Percentiles rank a stretch among this genome's conserved stretches.
Conservation (phyloP, 208 protist species). For the Trypanosoma cruzi region DNA sequence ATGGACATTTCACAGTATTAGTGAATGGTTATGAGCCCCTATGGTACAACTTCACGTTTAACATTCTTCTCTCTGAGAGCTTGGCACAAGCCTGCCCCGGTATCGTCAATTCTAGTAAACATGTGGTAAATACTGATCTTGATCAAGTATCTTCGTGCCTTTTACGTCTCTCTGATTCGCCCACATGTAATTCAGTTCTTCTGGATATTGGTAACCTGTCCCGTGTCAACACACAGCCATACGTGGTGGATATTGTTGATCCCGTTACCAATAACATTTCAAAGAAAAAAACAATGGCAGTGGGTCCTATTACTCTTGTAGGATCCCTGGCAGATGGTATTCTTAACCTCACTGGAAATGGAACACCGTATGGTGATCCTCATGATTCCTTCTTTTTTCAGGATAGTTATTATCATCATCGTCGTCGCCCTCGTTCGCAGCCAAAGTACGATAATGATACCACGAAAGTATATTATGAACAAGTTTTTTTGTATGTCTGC, state of each 20-base stretch:
- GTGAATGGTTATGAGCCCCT: conserved; percentile 49
- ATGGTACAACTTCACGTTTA: conserved; percentile 59
- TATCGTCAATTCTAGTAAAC: neutral
- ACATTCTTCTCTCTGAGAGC: conserved; percentile 34
- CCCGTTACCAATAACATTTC: neutral
- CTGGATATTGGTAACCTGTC: conserved; percentile 30
- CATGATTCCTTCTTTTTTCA: neutral
- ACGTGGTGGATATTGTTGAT: conserved; percentile 2
- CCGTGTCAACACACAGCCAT: conserved; percentile 16
- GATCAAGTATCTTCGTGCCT: conserved; percentile 14
- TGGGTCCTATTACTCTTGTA: conserved; percentile 27
- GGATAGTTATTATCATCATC: neutral
- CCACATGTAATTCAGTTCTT: conserved; percentile 25
- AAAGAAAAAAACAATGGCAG: conserved; percentile 11
- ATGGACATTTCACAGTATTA: conserved; percentile 28
- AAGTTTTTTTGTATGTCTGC: conserved; percentile 40
- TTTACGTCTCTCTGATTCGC: conserved; percentile 24
- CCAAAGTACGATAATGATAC: conserved; percentile 13
- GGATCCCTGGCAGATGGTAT: conserved; percentile 27
- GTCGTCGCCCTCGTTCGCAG: neutral
- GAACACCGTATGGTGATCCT: neutral
- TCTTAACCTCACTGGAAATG: conserved; percentile 9
- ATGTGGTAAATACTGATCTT: neutral
- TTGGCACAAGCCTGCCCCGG: conserved; percentile 12
- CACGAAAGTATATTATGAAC: conserved; percentile 28